phyloP scores from a whole-genome alignment of 345 rosid species.

The Citrus mangshanensis region DNA sequence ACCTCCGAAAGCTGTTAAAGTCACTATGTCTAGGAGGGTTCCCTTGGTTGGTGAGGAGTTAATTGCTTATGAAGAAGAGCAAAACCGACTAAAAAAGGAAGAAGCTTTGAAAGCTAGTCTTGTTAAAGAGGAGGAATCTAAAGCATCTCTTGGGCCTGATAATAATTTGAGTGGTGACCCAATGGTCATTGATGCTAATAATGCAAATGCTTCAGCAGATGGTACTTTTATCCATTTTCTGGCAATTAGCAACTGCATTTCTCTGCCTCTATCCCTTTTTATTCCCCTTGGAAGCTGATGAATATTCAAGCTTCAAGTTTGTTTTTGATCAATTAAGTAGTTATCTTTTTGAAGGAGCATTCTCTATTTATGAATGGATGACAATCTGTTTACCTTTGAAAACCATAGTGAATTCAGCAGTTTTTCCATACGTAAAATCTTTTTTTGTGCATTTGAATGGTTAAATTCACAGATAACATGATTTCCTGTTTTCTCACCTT shows the following conservation, averaged over 20 bases:
- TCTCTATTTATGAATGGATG: background rate
- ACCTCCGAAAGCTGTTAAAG: constrained; percentile 97
- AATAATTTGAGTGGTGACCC: constrained; percentile 70
- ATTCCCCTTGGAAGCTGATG: background rate
- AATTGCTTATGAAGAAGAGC: constrained; percentile 95
- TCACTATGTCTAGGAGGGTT: constrained; percentile 88
- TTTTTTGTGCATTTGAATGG: background rate
- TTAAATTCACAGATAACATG: background rate
- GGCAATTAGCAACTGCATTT: background rate
- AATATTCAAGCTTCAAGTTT: background rate
- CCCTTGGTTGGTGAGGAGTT: constrained; percentile 98
- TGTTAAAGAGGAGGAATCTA: constrained; percentile 81
- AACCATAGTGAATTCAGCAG: background rate
- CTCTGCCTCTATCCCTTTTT: background rate
- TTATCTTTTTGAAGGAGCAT: constrained; percentile 1
- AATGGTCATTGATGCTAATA: constrained; percentile 69
- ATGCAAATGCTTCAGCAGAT: constrained; percentile 43
- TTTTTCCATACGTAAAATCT: background rate
- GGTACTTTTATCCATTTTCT: constrained; percentile 44
- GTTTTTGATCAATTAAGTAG: background rate
- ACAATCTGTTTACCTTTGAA: background rate
- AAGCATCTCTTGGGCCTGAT: constrained; percentile 55
- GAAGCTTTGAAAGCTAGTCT: constrained; percentile 87
- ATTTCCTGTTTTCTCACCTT: background rate
- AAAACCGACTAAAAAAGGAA: constrained; percentile 78